These are phyloP conservation scores for Sarocladium strictum DNA, from an alignment of 2,329 filamentous ascomycete genomes.

Conservation along the genomic window DNA sequence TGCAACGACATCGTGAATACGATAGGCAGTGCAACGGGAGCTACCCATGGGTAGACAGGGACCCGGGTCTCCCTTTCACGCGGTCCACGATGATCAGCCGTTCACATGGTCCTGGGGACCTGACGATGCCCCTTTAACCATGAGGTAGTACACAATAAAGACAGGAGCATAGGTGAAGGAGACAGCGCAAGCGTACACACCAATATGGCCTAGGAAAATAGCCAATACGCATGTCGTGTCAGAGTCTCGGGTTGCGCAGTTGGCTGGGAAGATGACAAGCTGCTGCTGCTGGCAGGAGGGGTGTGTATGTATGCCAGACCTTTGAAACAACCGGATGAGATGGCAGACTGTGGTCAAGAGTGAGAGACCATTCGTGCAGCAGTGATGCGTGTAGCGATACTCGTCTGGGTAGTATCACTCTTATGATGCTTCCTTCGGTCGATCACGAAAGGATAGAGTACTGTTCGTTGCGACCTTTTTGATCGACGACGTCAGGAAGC, in stretches of 20 bases:
- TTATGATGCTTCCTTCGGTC: not conserved
- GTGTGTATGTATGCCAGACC: not conserved
- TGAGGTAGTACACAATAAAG: not conserved
- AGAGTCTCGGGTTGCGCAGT: conserved; percentile 1
- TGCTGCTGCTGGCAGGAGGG: not conserved
- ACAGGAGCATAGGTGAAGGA: not conserved
- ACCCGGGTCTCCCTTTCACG: not conserved
- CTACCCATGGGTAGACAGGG: not conserved
- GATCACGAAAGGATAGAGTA: too few species aligned
- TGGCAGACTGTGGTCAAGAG: not conserved
- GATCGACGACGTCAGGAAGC: too few species aligned
- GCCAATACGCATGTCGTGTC: not conserved
- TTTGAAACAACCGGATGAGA: not conserved
- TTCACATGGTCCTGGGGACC: not conserved
- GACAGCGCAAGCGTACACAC: not conserved
- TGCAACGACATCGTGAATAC: conserved; percentile 1
- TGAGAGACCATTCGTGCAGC: too few species aligned
- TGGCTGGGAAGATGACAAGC: not conserved
- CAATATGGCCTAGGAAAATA: not conserved
- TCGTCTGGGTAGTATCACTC: too few species aligned
- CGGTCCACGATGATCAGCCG: not conserved
- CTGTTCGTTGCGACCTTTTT: too few species aligned
- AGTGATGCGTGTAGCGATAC: too few species aligned
- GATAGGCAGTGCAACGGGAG: conserved; percentile 3
- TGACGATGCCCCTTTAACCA: not conserved